phyloP scores from a whole-genome alignment of 441 rosid genomes.

The Populus hybrid region DNA sequence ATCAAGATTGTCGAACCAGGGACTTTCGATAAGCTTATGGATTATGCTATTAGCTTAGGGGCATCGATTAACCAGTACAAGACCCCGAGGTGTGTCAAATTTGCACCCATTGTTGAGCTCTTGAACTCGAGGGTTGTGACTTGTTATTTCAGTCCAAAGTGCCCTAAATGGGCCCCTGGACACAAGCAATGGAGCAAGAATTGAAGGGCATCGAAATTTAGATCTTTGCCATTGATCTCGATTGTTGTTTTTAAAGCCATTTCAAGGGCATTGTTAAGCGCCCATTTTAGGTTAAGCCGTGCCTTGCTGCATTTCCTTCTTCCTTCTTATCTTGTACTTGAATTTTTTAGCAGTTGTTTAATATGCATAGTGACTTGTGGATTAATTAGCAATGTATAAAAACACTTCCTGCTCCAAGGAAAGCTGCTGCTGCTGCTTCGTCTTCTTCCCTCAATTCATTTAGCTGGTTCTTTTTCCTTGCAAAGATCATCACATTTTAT shows the following conservation, averaged over 20 bases:
- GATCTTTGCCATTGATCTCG: conserved; percentile 1
- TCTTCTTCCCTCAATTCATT: not conserved
- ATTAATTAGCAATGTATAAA: conserved; percentile 64
- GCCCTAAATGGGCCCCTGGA: conserved; percentile 62
- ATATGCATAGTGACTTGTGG: conserved; percentile 38
- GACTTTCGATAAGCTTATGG: conserved; percentile 66
- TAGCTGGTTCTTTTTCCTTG: not conserved
- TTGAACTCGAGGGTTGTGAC: conserved; percentile 46
- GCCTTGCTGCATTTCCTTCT: conserved; percentile 20
- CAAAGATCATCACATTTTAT: conserved; percentile 25
- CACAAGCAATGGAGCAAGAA: conserved; percentile 49
- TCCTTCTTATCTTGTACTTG: not conserved
- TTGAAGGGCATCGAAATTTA: conserved; percentile 34
- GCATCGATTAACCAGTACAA: conserved; percentile 67
- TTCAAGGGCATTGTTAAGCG: conserved; percentile 38
- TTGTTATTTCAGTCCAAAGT: conserved; percentile 44
- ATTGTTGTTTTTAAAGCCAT: conserved; percentile 40
- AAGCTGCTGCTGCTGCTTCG: conserved; percentile 10
- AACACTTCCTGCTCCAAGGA: conserved; percentile 40
- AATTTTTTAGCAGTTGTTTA: conserved; percentile 27
- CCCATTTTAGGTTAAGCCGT: conserved; percentile 39
- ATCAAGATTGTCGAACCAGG: conserved; percentile 51
- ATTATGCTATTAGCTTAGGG: conserved; percentile 52
- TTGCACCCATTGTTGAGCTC: conserved; percentile 52
- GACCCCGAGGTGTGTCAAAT: conserved; percentile 61